Evolutionary conservation across 805 yeast species (phyloP).

Genomic region (Wickerhamomyces ciferrii): DNA sequence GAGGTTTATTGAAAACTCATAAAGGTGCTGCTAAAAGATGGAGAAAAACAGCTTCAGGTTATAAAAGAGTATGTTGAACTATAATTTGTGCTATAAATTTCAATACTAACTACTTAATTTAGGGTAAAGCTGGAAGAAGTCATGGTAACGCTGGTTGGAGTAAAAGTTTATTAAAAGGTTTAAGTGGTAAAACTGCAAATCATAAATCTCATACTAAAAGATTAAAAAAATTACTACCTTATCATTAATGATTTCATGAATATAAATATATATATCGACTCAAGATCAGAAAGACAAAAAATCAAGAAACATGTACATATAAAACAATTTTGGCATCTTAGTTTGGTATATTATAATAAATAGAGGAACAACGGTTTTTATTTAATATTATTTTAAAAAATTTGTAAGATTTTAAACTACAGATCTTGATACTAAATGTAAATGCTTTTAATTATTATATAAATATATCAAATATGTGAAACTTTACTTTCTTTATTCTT

Average conservation of each 20-base stretch:
- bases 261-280: too few relatives aligned
- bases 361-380: background rate
- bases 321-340: background rate
- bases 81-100: background rate
- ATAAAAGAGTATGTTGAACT: slow-evolving; percentile 38
- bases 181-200: slow-evolving; percentile 56
- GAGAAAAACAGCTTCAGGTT: slow-evolving; percentile 66
- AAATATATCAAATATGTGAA: slow-evolving; percentile 10
- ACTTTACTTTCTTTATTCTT: slow-evolving; percentile 22
- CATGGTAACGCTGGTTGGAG: slow-evolving; percentile 94
- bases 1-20: slow-evolving; percentile 63
- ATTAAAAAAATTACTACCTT: slow-evolving; percentile 44
- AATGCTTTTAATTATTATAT: too few relatives aligned
- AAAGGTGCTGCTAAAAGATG: slow-evolving; percentile 86
- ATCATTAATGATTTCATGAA: slow-evolving; percentile 8
- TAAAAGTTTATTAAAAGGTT: slow-evolving; percentile 47
- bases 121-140: slow-evolving; percentile 78
- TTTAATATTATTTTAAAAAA: too few relatives aligned
- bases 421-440: too few relatives aligned
- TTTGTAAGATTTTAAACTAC: too few relatives aligned
- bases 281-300: too few relatives aligned
- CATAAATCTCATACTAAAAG: slow-evolving; percentile 53
- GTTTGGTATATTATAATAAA: background rate
- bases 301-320: background rate
- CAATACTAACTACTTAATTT: background rate